phyloP scores from a whole-genome alignment of 805 yeast genomes.

The Yamadazyma insecticola region DNA sequence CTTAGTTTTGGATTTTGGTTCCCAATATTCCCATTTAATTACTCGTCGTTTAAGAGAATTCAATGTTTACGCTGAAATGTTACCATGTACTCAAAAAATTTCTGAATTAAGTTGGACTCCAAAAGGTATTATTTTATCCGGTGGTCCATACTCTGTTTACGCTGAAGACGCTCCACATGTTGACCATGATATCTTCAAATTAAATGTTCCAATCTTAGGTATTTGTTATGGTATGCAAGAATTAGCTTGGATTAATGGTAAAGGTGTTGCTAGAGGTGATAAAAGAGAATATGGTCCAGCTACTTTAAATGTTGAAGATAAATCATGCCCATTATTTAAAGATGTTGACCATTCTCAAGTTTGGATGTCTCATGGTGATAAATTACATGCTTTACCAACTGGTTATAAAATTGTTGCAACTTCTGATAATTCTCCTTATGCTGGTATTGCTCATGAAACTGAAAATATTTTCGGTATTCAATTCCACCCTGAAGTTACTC shows the following conservation, averaged over 20 bases:
- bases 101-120: conserved; percentile 90
- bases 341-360: conserved; percentile 93
- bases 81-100: conserved; percentile 98
- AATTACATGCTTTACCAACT: conserved; percentile 82
- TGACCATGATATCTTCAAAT: conserved; percentile 86
- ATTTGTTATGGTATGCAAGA: conserved; percentile 99
- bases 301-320: conserved; percentile 69
- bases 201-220: conserved; percentile 91
- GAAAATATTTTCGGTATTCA: conserved; percentile 88
- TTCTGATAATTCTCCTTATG: conserved; percentile 91
- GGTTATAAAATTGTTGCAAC: conserved; percentile 88
- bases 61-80: conserved; percentile 98
- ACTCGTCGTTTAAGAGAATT: conserved; percentile 97
- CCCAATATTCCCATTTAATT: conserved; percentile 95
- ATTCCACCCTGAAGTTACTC: conserved; percentile 99
- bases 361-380: conserved; percentile 99
- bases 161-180: conserved; percentile 96
- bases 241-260: conserved; percentile 95
- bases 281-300: conserved; percentile 99
- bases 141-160: conserved; percentile 97
- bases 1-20: conserved; percentile 94
- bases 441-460: conserved; percentile 78
- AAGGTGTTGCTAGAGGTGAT: conserved; percentile 91
- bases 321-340: conserved; percentile 65
- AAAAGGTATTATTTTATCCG: conserved; percentile 91